Evolutionary conservation across 768 basidiomycete genomes (phyloP).

Genomic region (Collybia sordida): DNA sequence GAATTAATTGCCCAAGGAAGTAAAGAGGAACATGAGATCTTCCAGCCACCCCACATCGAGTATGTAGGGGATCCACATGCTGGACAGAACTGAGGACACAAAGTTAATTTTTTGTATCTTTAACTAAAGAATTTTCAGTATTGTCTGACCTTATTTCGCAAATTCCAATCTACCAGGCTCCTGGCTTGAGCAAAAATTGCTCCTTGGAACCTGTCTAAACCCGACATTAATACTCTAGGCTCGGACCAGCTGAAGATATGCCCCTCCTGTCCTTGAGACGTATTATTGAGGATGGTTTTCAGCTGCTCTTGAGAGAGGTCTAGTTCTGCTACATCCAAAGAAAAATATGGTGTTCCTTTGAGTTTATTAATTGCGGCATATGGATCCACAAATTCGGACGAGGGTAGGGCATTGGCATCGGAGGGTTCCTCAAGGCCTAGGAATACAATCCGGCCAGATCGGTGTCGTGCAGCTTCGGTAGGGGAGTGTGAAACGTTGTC

Average conservation of each 20-base stretch:
- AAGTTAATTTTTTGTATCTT: not conserved
- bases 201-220: slow-evolving; percentile 63
- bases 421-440: slow-evolving; percentile 72
- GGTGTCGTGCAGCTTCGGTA: slow-evolving; percentile 59
- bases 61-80: slow-evolving; percentile 81
- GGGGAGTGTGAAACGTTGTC: slow-evolving; percentile 31
- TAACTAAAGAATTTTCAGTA: not conserved
- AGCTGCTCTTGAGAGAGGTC: slow-evolving; percentile 32
- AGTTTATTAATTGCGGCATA: slow-evolving; percentile 55
- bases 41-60: slow-evolving; percentile 96
- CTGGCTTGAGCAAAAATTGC: slow-evolving; percentile 77
- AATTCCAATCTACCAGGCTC: slow-evolving; percentile 92
- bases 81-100: slow-evolving; percentile 70
- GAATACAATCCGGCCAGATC: slow-evolving; percentile 66
- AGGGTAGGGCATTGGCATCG: slow-evolving; percentile 53
- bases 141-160: slow-evolving; percentile 68
- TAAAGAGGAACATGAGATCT: slow-evolving; percentile 74
- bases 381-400: slow-evolving; percentile 62
- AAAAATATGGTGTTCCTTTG: slow-evolving; percentile 83
- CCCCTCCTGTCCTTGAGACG: slow-evolving; percentile 36
- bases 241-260: slow-evolving; percentile 59
- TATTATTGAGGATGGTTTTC: slow-evolving; percentile 37
- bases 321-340: slow-evolving; percentile 68
- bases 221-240: slow-evolving; percentile 54
- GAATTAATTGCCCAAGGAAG: slow-evolving; percentile 73